Evolutionary conservation across 176 grass and related monocot species (phyloP), one percentile per base, ranked within the genome.

Genomic region (Alopecurus myosuroides): DNA sequence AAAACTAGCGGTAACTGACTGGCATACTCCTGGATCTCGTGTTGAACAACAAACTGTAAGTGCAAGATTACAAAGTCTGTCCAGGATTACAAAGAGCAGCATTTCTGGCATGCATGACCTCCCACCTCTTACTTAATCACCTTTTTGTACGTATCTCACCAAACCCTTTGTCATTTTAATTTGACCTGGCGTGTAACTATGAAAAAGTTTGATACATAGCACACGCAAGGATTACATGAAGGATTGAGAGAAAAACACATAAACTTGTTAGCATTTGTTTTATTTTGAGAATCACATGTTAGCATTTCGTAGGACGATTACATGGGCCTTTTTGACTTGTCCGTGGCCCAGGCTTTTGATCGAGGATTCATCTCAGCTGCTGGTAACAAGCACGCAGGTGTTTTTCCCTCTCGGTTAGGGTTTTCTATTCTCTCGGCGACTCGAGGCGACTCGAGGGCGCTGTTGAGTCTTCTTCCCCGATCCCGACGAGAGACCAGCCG

Each of bases 41-140:
- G 40, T 70, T 70, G 64, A 55, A 26, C 34, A 55, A 68, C 61
- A 68, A 55, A 18, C 29, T 25, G 53, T 33, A 72, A 23, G 15
- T 77, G 9, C 66, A 75, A 76, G 22, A 49, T 18, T 69, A 81
- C 82, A 85, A 85, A 80, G 53, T 75, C 36, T 14, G 76, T 75
- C 85, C 22, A 17, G 0, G 15, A 37, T 74, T 57, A 36, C 28
- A 20, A 3, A 37, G 20, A 57, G 14, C n/a, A 75, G 44, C n/a
- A n/a, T n/a, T n/a, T 85, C 36, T 34, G 44, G 13, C 40, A 79
- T 60, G 25, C 23, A 64, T 41, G 9, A 3, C 48, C 12, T 22
- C 74, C 19, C 63, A 17, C 46, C n/a, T n/a, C n/a, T n/a, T 80
- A 22, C 50, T 75, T 64, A 20, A 9, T 25, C 26, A 53, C 48